Conservation (phyloP, 2,329 filamentous ascomycete species). For the Beauveria australis region DNA sequence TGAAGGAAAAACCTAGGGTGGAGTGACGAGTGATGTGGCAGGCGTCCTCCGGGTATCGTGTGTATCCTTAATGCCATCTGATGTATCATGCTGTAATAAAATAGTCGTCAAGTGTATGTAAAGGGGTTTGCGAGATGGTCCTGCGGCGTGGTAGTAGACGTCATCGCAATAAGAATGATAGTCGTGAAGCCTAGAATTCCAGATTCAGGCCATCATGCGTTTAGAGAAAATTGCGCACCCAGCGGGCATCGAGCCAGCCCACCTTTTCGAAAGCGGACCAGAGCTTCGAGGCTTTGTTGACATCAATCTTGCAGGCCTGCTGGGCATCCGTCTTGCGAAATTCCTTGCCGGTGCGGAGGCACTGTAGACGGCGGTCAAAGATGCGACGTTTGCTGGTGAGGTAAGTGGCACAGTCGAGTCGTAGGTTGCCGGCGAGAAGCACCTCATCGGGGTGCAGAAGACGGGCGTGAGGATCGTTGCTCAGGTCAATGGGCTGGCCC, state of each 20-base stretch:
- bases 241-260: conserved; percentile 62
- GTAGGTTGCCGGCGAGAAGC: conserved; percentile 65
- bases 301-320: conserved; percentile 95
- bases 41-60: conserved; percentile 33
- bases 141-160: neutral
- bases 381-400: conserved; percentile 89
- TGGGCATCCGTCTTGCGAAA: conserved; percentile 95
- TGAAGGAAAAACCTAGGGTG: conserved; percentile 22
- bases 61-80: conserved; percentile 26
- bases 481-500: conserved; percentile 68
- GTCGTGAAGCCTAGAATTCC: conserved; percentile 5
- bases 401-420: conserved; percentile 81
- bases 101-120: conserved; percentile 16
- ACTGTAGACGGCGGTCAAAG: conserved; percentile 67
- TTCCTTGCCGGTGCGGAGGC: conserved; percentile 62
- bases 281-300: conserved; percentile 92
- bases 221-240: conserved; percentile 31
- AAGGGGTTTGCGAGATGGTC: neutral
- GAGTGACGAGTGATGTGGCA: conserved; percentile 25
- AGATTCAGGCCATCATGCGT: neutral
- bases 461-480: conserved; percentile 58
- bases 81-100: conserved; percentile 23
- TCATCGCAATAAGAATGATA: neutral
- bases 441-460: conserved; percentile 75
- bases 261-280: conserved; percentile 85